phyloP scores from a whole-genome alignment of 164 flowering plant genomes.

The Magnolia officinalis region DNA sequence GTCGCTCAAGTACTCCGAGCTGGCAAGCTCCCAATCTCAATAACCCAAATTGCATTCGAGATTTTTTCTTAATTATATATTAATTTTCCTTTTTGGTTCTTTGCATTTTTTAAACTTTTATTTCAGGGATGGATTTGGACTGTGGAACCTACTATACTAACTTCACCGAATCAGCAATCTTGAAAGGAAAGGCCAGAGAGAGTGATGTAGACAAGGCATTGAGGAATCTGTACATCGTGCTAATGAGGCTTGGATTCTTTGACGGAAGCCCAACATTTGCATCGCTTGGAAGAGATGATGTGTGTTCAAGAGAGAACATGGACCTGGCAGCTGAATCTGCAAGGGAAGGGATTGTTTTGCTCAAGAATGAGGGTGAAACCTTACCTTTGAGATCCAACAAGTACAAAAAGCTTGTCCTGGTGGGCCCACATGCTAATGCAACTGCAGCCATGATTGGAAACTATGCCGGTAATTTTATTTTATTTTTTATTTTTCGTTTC shows the following conservation, averaged over 20 bases:
- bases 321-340: slow-evolving; percentile 53
- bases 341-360: slow-evolving; percentile 48
- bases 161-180: slow-evolving; percentile 22
- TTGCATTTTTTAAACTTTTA: too few species aligned
- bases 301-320: slow-evolving; percentile 33
- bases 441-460: slow-evolving; percentile 39
- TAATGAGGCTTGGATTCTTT: slow-evolving; percentile 44
- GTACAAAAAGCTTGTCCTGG: slow-evolving; percentile 27
- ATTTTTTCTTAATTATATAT: not conserved
- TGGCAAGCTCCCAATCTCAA: slow-evolving; percentile 9
- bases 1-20: slow-evolving; percentile 28
- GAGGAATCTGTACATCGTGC: slow-evolving; percentile 26
- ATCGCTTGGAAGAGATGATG: slow-evolving; percentile 30
- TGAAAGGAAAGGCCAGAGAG: slow-evolving; percentile 22
- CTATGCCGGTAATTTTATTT: slow-evolving; percentile 34
- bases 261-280: slow-evolving; percentile 34
- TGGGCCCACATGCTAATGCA: slow-evolving; percentile 50
- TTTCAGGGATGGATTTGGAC: slow-evolving; percentile 48
- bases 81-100: not conserved
- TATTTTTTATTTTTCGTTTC: too few species aligned
- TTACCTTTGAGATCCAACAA: slow-evolving; percentile 25
- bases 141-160: slow-evolving; percentile 36
- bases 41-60: not conserved
- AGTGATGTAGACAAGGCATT: slow-evolving; percentile 33
- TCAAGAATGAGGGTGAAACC: slow-evolving; percentile 29